Percentiles rank a stretch among this genome's conserved stretches.
phyloP scores from a whole-genome alignment of 179 eudicot species.

The Patellifolia procumbens region DNA sequence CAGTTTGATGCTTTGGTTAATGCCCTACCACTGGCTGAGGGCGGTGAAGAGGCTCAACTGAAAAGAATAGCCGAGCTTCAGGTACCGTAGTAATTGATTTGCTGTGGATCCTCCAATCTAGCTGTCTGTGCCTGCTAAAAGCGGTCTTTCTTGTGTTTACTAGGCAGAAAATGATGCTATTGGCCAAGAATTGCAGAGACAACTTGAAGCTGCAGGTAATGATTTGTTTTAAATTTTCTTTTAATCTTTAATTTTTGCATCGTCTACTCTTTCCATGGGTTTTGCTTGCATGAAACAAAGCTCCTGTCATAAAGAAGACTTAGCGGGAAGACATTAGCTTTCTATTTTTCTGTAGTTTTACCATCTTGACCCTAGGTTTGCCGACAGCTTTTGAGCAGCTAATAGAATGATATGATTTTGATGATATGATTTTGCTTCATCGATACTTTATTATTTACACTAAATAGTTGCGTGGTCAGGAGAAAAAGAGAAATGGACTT shows the following conservation, averaged over 20 bases:
- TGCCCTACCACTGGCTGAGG: slow-evolving; percentile 88
- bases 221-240: neutral
- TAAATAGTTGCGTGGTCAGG: neutral
- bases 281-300: neutral
- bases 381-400: neutral
- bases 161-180: slow-evolving; percentile 89
- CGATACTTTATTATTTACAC: neutral
- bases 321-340: neutral
- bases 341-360: neutral
- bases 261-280: neutral
- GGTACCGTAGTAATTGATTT: slow-evolving; percentile 40
- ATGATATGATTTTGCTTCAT: neutral
- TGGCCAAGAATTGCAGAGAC: slow-evolving; percentile 92
- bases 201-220: slow-evolving; percentile 91
- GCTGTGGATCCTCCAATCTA: neutral
- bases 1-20: slow-evolving; percentile 97
- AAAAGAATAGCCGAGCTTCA: slow-evolving; percentile 90
- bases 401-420: neutral
- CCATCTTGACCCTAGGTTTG: neutral
- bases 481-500: neutral
- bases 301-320: neutral
- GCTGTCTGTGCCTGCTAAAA: slow-evolving; percentile 11
- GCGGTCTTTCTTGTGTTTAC: neutral
- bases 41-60: slow-evolving; percentile 96
- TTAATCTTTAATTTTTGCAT: neutral